phyloP scores from a whole-genome alignment of 768 basidiomycete genomes.

The Phlebiopsis flavidoalba region DNA sequence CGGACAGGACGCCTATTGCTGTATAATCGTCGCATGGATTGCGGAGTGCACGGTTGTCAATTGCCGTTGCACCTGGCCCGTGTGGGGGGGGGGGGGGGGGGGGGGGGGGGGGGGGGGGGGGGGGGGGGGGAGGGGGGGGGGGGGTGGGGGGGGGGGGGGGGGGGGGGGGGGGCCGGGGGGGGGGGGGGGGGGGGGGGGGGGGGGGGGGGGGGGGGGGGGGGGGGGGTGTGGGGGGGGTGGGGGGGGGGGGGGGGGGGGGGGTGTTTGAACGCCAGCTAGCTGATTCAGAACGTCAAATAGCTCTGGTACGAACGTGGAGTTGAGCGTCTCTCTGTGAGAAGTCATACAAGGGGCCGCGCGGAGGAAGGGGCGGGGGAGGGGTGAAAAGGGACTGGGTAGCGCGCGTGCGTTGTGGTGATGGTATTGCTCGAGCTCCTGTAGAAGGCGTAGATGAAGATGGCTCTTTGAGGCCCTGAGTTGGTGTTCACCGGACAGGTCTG shows the following conservation, averaged over 20 bases:
- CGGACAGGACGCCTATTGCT: not conserved
- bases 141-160: too few species aligned
- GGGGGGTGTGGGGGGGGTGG: too few species aligned
- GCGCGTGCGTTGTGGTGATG: not conserved
- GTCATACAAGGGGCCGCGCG: not conserved
- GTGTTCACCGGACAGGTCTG: not conserved
- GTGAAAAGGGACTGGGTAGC: slow-evolving; percentile 2
- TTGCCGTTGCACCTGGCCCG: not conserved
- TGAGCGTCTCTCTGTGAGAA: not conserved
- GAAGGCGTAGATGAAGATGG: not conserved
- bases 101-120: too few species aligned
- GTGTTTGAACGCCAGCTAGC: not conserved
- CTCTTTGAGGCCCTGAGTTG: not conserved
- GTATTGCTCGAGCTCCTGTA: slow-evolving; percentile 6
- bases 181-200: too few species aligned
- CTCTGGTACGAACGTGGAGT: not conserved
- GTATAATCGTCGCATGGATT: not conserved
- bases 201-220: too few species aligned
- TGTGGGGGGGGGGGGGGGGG: too few species aligned
- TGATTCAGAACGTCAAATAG: not conserved
- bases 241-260: too few species aligned
- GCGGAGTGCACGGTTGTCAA: not conserved
- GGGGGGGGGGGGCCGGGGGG: too few species aligned
- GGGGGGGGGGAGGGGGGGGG: too few species aligned
- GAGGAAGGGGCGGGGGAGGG: too few species aligned